Evolutionary conservation across 176 grass and related monocot species (phyloP).

Genomic region (Luzula sylvatica): DNA sequence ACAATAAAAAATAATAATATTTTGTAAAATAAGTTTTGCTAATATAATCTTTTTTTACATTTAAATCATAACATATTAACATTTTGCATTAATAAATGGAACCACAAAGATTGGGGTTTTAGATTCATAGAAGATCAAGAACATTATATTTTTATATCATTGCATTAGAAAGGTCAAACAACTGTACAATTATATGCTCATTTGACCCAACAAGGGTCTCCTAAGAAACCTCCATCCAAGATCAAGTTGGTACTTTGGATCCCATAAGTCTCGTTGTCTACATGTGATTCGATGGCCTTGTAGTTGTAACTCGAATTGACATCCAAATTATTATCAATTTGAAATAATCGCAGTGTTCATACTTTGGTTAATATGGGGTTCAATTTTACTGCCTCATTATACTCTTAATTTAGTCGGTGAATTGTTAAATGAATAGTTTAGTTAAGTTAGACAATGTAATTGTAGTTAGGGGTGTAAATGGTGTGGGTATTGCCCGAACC

Average conservation of each 20-base stretch:
- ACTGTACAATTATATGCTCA: slow-evolving; percentile 15
- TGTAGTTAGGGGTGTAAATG: too few species aligned
- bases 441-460: too few species aligned
- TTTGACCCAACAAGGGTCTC: slow-evolving; percentile 15
- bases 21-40: too few species aligned
- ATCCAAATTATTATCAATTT: not conserved
- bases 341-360: not conserved
- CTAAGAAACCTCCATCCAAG: not conserved
- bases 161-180: slow-evolving; percentile 17
- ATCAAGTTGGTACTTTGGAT: slow-evolving; percentile 20
- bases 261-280: slow-evolving; percentile 4
- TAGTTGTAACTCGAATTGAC: not conserved
- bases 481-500: too few species aligned
- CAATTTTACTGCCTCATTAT: not conserved
- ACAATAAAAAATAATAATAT: too few species aligned
- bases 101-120: not conserved
- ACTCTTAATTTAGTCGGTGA: not conserved
- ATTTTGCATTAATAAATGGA: not conserved
- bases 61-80: not conserved
- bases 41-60: too few species aligned
- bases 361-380: not conserved
- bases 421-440: not conserved
- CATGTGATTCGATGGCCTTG: slow-evolving; percentile 1
- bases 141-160: not conserved
- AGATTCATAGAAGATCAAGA: not conserved